Evolutionary conservation across 2,329 filamentous ascomycete genomes (phyloP), one percentile per base, ranked within the genome.

Genomic region (Sporothrix phasma): DNA sequence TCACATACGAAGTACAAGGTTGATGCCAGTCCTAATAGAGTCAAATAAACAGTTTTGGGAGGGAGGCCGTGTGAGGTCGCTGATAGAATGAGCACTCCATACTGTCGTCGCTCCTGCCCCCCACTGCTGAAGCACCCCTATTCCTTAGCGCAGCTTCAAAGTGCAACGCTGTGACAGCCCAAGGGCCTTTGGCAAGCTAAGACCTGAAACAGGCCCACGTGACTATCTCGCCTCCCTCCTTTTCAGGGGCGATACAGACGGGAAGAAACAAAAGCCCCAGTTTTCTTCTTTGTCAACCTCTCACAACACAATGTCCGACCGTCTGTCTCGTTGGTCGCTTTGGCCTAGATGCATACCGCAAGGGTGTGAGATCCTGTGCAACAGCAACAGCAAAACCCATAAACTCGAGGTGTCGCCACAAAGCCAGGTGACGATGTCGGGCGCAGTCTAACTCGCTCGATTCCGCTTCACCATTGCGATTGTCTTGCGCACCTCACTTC

Each of bases 231-330:
- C 39, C 37, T 59, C 56, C 15, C 24, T 29, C 39, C 26, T 45
- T 59, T 59, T 59, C 31, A 13, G 31, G 51, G 49, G 51, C 10
- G 31, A 22, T 31, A 39, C 51, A 19, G 19, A 39, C 10, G 31
- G 51, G 15, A 51, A 51, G 39, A 29, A 29, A 43, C 22, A 31
- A 13, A 29, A 29, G 54, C 22, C 56, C 56, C 56, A 34, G 37
- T 59, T 59, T 59, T 59, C 56, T 59, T 19, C 56, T 13, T 59
- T 22, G 24, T 56, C 54, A 43, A 29, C 56, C 39, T 59, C 24
- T 45, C 17, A 59, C 56, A 43, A 43, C 39, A 46, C 17, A 39
- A 15, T 31, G 19, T 59, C 56, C 37, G 29, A 58, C 54, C 34
- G 29, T 26, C 39, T n/a, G n/a, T n/a, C n/a, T n/a, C n/a, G n/a